A percentile compares a stretch with the other conserved stretches of the same genome.
Conservation (phyloP, 345 rosid species). For the Euphorbia lathyris region DNA sequence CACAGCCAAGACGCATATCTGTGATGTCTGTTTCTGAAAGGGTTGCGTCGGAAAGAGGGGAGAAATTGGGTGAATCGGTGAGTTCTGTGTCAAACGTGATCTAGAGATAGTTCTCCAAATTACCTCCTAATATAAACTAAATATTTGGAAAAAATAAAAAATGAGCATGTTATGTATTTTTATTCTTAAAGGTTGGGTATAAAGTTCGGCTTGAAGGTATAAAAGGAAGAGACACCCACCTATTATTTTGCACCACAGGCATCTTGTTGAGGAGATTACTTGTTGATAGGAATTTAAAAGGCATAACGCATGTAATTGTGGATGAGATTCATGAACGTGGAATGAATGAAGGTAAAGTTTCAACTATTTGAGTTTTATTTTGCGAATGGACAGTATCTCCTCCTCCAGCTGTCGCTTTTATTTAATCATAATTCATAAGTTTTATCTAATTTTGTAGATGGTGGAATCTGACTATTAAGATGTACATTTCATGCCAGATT, state of each 20-base stretch:
- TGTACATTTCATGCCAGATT: slow-evolving; percentile 50
- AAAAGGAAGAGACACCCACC: slow-evolving; percentile 81
- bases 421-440: neutral
- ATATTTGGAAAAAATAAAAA: slow-evolving; percentile 1
- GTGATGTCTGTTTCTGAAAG: slow-evolving; percentile 95
- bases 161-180: slow-evolving; percentile 19
- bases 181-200: slow-evolving; percentile 70
- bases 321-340: slow-evolving; percentile 99
- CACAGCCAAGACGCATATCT: slow-evolving; percentile 93
- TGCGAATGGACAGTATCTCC: neutral
- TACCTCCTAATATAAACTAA: slow-evolving; percentile 6
- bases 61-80: slow-evolving; percentile 90
- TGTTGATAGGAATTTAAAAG: slow-evolving; percentile 78
- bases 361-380: slow-evolving; percentile 11
- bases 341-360: slow-evolving; percentile 81
- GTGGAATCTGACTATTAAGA: slow-evolving; percentile 29
- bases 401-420: neutral
- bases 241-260: slow-evolving; percentile 94
- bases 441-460: neutral
- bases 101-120: slow-evolving; percentile 20
- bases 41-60: slow-evolving; percentile 92
- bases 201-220: slow-evolving; percentile 92
- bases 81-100: slow-evolving; percentile 35
- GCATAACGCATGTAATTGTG: slow-evolving; percentile 83
- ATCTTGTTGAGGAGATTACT: slow-evolving; percentile 86